Evolutionary conservation across 106 monocot species (phyloP), one percentile per base, ranked within the genome.

Genomic region (Triglochin maritima): DNA sequence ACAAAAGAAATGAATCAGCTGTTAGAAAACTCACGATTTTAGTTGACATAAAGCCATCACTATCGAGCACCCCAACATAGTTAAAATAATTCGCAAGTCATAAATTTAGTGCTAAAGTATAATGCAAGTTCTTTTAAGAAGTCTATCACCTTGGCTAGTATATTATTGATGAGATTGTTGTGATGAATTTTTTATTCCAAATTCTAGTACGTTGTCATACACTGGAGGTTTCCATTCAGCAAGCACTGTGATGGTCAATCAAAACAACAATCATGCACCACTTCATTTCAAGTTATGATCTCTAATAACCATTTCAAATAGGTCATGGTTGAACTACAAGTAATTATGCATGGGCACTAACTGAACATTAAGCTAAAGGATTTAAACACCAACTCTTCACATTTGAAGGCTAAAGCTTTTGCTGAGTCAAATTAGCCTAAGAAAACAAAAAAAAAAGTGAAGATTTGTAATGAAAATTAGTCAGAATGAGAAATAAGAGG

Each of bases 211-310:
- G 63, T 95, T 95, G 61, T 90, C 87, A 85, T 95, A 95, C 17
- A 95, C 95, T 49, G 95, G 90, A 44, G 90, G 95, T 72, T 90
- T 95, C 95, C 95, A 95, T 71, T 95, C 95, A 76, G 95, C 95
- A 76, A 95, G 95, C 59, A 95, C 95, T 95, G 77, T 50, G 57
- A 59, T 50, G 12, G n/a, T 60, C 46, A 54, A 16, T 46, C 10
- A 57, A 57, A 57, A 0, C 4, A 57, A 13, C 2, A n/a, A n/a
- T n/a, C n/a, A n/a, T n/a, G n/a, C n/a, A n/a, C n/a, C n/a, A n/a
- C n/a, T n/a, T n/a, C n/a, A n/a, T n/a, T n/a, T n/a, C n/a, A n/a
- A n/a, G n/a, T n/a, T n/a, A n/a, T n/a, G n/a, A n/a, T n/a, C n/a
- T n/a, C n/a, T n/a, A n/a, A n/a, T n/a, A n/a, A n/a, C n/a, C n/a